Evolutionary conservation across 2,329 filamentous ascomycete genomes (phyloP).

Genomic region (Calonectria crousiana): DNA sequence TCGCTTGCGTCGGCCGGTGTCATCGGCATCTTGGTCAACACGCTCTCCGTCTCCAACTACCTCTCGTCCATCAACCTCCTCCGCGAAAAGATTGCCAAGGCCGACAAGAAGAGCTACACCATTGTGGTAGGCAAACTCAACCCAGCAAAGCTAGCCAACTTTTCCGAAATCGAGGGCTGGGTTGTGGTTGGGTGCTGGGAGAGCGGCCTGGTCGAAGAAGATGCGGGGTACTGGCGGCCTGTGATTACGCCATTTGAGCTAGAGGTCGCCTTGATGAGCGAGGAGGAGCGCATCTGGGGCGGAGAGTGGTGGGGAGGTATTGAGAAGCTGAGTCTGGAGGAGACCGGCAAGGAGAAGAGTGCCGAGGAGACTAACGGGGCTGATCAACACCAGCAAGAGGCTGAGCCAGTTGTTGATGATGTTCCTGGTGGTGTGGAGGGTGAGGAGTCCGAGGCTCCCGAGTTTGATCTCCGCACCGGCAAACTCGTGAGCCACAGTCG

Average conservation of each 20-base stretch:
- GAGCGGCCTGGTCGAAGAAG: conserved; percentile 89
- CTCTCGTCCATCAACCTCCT: conserved; percentile 82
- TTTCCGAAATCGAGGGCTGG: conserved; percentile 95
- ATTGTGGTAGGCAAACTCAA: conserved; percentile 98
- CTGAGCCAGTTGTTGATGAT: conserved; percentile 44
- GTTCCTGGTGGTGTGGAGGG: conserved; percentile 64
- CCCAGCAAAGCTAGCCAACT: conserved; percentile 95
- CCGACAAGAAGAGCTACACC: conserved; percentile 95
- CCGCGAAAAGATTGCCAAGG: conserved; percentile 76
- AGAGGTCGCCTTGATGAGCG: conserved; percentile 79
- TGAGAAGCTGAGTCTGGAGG: conserved; percentile 70
- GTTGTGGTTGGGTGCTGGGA: conserved; percentile 99
- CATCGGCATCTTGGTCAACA: conserved; percentile 96
- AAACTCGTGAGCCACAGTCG: conserved; percentile 83
- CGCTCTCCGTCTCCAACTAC: conserved; percentile 92
- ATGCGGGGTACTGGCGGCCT: conserved; percentile 83
- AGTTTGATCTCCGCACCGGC: conserved; percentile 93
- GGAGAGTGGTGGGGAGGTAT: conserved; percentile 92
- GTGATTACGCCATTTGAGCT: conserved; percentile 97
- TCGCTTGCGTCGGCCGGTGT: conserved; percentile 84
- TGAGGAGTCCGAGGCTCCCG: conserved; percentile 83
- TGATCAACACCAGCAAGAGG: conserved; percentile 37
- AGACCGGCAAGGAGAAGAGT: conserved; percentile 40
- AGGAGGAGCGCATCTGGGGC: conserved; percentile 85
- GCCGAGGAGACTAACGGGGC: conserved; percentile 27